phyloP scores from a whole-genome alignment of 2,329 filamentous ascomycete genomes.

The Byssoonygena ceratinophila region DNA sequence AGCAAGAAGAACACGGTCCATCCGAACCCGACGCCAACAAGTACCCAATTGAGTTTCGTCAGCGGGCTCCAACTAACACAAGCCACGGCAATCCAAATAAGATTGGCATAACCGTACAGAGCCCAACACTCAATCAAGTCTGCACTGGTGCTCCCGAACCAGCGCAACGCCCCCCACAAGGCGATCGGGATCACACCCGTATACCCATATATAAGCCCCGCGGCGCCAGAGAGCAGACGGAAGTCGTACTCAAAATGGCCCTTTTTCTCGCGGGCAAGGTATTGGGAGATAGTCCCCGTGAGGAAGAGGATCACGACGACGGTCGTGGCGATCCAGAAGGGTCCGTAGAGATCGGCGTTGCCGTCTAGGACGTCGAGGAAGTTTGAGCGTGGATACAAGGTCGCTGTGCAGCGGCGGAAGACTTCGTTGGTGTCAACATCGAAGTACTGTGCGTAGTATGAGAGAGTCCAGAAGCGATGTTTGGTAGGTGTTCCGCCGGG shows the following conservation, averaged over 20 bases:
- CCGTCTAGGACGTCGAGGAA: conserved; percentile 96
- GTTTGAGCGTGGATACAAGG: conserved; percentile 83
- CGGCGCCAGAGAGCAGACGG: conserved; percentile 72
- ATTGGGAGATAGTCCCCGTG: conserved; percentile 89
- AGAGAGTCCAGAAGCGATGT: conserved; percentile 81
- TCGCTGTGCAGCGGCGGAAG: conserved; percentile 70
- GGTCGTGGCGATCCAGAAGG: conserved; percentile 97
- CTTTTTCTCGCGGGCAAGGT: conserved; percentile 57
- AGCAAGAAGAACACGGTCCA: conserved; percentile 74
- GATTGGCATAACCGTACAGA: conserved; percentile 88
- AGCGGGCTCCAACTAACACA: conserved; percentile 82
- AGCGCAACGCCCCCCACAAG: conserved; percentile 79
- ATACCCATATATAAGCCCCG: conserved; percentile 90
- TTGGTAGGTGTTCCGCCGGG: conserved; percentile 49
- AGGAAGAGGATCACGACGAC: conserved; percentile 92
- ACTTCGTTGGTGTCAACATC: conserved; percentile 93
- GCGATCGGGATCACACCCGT: conserved; percentile 74
- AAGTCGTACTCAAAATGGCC: conserved; percentile 86
- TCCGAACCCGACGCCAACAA: conserved; percentile 77
- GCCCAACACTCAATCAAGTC: conserved; percentile 93
- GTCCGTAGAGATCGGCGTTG: conserved; percentile 92
- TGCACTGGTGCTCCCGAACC: conserved; percentile 83
- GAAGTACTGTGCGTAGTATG: conserved; percentile 96
- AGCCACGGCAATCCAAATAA: conserved; percentile 94
- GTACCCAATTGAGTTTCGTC: conserved; percentile 80